Base-by-base conservation (phyloP, 108 stramenopile species). In the Mediolabrus comicus region DNA sequence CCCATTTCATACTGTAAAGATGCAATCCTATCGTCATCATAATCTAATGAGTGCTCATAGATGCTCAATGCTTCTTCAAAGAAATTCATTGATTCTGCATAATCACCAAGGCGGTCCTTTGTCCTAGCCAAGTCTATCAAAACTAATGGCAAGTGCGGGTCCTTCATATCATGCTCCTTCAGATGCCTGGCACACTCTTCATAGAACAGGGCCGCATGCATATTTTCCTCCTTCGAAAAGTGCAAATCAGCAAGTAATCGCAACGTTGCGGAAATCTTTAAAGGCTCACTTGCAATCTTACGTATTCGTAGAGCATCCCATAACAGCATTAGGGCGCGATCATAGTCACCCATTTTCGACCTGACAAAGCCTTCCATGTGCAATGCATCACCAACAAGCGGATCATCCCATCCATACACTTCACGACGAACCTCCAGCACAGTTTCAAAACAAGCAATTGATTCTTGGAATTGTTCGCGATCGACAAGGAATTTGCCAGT, bases 1-100 rank as follows among this genome's bases (percentile, higher is more conserved):
- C 75, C 75, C 69, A 77, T 71, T 36, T 77, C 75, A 65, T 77
- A 77, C 7, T 71, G 75, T 13, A 71, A 52, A 43, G 75, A 65
- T 39, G 75, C 75, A 46, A 77, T 71, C 16, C 69, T 33, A 36
- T 71, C 75, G 31, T 77, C 75, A 36, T 77, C 75, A 34, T 71
- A 62, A 33, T 67, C 53, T 53, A 75, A 55, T 4, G 74, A 61
- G 24, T 62, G 65, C 14, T 62, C 66, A 28, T 75, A 75, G 19
- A 75, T 46, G 25, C 41, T 22, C 36, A 75, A 38, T 36, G 74
- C 74, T 53, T 75, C 74, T 59, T 75, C 74, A 46, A 75, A 75
- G 41, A 59, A 58, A 39, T 59, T 75, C 66, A 75, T 75, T 11
- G 74, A 67, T 43, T 75, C 74, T 19, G 22, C 13, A 36, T 75